A percentile compares a stretch with the other conserved stretches of the same genome.
Conservation (phyloP, 331 rosid genomes). For the Acacia pycnantha region DNA sequence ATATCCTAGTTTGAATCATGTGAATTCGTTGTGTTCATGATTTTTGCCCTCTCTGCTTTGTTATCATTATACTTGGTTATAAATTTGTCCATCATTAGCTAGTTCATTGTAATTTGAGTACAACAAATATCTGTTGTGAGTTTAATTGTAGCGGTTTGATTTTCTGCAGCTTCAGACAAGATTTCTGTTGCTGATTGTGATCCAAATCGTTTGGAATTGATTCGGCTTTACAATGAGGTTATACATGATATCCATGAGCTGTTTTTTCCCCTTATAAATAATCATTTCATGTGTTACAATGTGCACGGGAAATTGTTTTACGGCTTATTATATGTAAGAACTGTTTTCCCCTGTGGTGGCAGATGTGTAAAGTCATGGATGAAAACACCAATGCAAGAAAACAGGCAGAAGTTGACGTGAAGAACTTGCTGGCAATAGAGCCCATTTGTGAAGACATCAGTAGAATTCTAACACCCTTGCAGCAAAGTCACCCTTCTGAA, state of each 20-base stretch:
- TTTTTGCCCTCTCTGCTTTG: constrained; percentile 4
- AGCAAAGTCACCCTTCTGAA: constrained; percentile 27
- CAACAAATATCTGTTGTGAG: background rate
- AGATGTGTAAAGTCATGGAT: constrained; percentile 78
- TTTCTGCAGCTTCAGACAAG: constrained; percentile 66
- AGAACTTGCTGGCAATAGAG: constrained; percentile 44
- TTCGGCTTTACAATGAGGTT: constrained; percentile 83
- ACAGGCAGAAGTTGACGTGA: constrained; percentile 31
- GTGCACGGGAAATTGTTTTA: background rate
- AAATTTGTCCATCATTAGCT: background rate
- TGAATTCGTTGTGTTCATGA: background rate
- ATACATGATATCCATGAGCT: constrained; percentile 13
- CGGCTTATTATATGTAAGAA: constrained; percentile 7
- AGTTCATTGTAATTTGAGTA: constrained; percentile 4
- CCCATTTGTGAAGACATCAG: constrained; percentile 48
- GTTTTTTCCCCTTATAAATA: background rate
- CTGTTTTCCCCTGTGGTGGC: constrained; percentile 29
- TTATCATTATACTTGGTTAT: background rate
- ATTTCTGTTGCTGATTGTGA: constrained; percentile 55
- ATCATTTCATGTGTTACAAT: background rate
- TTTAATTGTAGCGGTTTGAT: constrained; percentile 17
- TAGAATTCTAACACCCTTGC: constrained; percentile 49
- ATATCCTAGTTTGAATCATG: constrained; percentile 16
- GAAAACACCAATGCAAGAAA: constrained; percentile 45
- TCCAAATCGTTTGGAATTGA: constrained; percentile 65